Evolutionary conservation across 75 land plant species (phyloP).

Genomic region (Chamaecyparis obtusa): DNA sequence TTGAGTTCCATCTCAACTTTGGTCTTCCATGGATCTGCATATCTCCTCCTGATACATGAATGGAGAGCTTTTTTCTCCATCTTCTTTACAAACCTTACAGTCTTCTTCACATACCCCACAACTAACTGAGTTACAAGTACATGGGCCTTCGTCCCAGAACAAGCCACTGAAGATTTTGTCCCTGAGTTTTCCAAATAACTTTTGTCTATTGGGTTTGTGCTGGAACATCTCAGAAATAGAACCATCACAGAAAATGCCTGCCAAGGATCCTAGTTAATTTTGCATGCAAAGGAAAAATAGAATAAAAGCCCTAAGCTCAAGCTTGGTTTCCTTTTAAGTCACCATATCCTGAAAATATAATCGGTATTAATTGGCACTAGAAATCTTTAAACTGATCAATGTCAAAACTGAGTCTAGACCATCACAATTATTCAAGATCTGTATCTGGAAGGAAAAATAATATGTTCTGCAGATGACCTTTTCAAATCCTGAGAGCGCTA

Average conservation of each 20-base stretch:
- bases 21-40: constrained; percentile 38
- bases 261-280: neutral
- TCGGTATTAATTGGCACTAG: neutral
- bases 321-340: too few species aligned
- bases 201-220: constrained; percentile 59
- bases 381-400: neutral
- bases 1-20: constrained; percentile 39
- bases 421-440: neutral
- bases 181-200: constrained; percentile 34
- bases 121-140: constrained; percentile 32
- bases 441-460: neutral
- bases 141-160: constrained; percentile 32
- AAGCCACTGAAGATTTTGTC: constrained; percentile 11
- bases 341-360: neutral
- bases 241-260: constrained; percentile 57
- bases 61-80: constrained; percentile 51
- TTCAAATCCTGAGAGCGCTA: too few species aligned
- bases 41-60: constrained; percentile 52
- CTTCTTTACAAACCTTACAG: constrained; percentile 39
- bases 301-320: neutral
- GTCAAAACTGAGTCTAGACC: neutral
- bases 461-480: neutral
- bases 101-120: constrained; percentile 39
- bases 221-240: constrained; percentile 62
- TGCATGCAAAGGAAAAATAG: neutral